A percentile compares a stretch with the other conserved stretches of the same genome.
Evolutionary conservation across 2,329 filamentous ascomycete species (phyloP).

Genomic region (Ophiocordyceps camponoti-floridani): DNA sequence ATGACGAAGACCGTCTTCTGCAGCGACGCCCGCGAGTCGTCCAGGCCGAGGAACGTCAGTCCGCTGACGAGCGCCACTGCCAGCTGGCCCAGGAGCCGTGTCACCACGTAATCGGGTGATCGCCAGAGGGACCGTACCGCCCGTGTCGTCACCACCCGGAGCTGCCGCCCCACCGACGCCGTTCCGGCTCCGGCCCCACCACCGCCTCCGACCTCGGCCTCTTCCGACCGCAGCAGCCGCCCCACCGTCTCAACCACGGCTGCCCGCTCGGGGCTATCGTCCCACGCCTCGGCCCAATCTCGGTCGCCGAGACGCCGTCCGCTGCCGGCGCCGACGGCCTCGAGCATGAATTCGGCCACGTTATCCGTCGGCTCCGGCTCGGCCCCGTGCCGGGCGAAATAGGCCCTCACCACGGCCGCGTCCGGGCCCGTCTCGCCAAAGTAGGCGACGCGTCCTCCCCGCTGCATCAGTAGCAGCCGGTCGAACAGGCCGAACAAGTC

Average conservation of each 20-base stretch:
- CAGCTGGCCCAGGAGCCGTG: slow-evolving; percentile 69
- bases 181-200: slow-evolving; percentile 1
- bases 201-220: slow-evolving; percentile 37
- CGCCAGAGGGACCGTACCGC: slow-evolving; percentile 71
- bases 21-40: slow-evolving; percentile 56
- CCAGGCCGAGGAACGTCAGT: slow-evolving; percentile 60
- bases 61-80: slow-evolving; percentile 63
- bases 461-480: slow-evolving; percentile 58
- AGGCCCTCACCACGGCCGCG: slow-evolving; percentile 49
- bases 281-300: slow-evolving; percentile 72
- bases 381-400: slow-evolving; percentile 42
- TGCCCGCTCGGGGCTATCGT: slow-evolving; percentile 51
- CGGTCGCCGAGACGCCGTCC: slow-evolving; percentile 39
- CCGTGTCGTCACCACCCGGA: slow-evolving; percentile 54
- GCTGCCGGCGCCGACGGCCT: slow-evolving; percentile 63
- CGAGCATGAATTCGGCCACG: slow-evolving; percentile 67
- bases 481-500: slow-evolving; percentile 82
- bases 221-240: slow-evolving; percentile 24
- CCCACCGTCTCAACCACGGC: slow-evolving; percentile 47
- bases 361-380: slow-evolving; percentile 36
- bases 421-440: slow-evolving; percentile 72
- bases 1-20: slow-evolving; percentile 82
- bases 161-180: slow-evolving; percentile 56
- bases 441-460: slow-evolving; percentile 67
- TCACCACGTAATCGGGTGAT: slow-evolving; percentile 78